A percentile compares a stretch with the other conserved stretches of the same genome.
Evolutionary conservation across 1,284 basidiomycete species (phyloP).

Genomic region (Fistulinella cinereoalba): DNA sequence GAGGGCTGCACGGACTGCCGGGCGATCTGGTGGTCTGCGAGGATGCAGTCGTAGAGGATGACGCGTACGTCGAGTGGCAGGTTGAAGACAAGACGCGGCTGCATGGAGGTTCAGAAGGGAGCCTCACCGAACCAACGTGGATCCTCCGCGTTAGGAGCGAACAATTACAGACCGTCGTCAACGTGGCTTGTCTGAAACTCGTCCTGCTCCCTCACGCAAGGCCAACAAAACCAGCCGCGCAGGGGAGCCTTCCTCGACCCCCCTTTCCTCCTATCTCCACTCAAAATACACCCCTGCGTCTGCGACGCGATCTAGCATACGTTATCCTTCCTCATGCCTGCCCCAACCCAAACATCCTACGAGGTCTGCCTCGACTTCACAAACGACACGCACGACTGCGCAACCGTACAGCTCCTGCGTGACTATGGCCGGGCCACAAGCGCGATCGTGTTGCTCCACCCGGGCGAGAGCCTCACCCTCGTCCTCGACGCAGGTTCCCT

Average conservation of each 20-base stretch:
- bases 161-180: slow-evolving; percentile 33
- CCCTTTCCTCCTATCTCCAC: slow-evolving; percentile 21
- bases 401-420: slow-evolving; percentile 60
- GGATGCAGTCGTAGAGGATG: no score
- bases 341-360: slow-evolving; percentile 45
- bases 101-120: no score
- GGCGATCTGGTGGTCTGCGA: no score
- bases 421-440: slow-evolving; percentile 59
- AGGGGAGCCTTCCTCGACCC: slow-evolving; percentile 22
- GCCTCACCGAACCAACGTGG: slow-evolving; percentile 28
- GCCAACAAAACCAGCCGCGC: slow-evolving; percentile 31
- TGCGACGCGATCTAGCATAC: slow-evolving; percentile 17
- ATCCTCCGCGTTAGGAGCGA: slow-evolving; percentile 31
- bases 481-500: slow-evolving; percentile 64
- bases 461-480: slow-evolving; percentile 60
- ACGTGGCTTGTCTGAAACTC: slow-evolving; percentile 36
- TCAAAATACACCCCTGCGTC: slow-evolving; percentile 19
- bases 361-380: slow-evolving; percentile 66
- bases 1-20: no score
- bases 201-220: slow-evolving; percentile 30
- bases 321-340: slow-evolving; percentile 40
- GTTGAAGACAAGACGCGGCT: no score
- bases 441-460: slow-evolving; percentile 56
- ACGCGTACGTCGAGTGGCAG: no score
- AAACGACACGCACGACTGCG: slow-evolving; percentile 64